phyloP scores from a whole-genome alignment of 2,329 filamentous ascomycete genomes.

The Colletotrichum chlorophyti region DNA sequence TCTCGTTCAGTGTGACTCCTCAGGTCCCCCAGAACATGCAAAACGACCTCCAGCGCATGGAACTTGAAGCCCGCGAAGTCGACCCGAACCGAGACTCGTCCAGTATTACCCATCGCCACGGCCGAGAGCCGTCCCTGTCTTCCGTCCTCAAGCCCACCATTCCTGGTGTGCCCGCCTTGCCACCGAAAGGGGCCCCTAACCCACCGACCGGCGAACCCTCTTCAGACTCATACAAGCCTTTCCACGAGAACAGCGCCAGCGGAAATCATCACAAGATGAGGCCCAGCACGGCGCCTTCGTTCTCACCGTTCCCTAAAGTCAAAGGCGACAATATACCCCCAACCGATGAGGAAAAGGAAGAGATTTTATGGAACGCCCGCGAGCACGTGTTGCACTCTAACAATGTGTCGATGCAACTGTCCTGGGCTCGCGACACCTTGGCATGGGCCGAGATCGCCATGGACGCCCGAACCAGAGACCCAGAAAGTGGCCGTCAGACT shows the following conservation, averaged over 20 bases:
- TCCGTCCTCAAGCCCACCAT: conserved; percentile 41
- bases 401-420: conserved; percentile 94
- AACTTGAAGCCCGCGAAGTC: conserved; percentile 74
- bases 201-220: conserved; percentile 39
- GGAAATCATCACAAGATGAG: conserved; percentile 36
- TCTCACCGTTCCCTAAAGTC: conserved; percentile 91
- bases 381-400: conserved; percentile 88
- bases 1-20: conserved; percentile 77
- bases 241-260: conserved; percentile 45
- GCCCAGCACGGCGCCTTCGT: conserved; percentile 71
- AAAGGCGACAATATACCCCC: conserved; percentile 88
- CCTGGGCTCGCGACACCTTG: conserved; percentile 93
- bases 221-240: conserved; percentile 45
- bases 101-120: conserved; percentile 40
- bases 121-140: conserved; percentile 52
- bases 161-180: conserved; percentile 11
- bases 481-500: conserved; percentile 62
- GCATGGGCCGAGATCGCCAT: conserved; percentile 85
- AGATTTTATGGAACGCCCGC: conserved; percentile 84
- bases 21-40: conserved; percentile 98
- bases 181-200: conserved; percentile 35
- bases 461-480: conserved; percentile 76
- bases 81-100: conserved; percentile 42
- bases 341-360: conserved; percentile 92
- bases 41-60: conserved; percentile 89